A percentile compares a stretch with the other conserved stretches of the same genome.
Evolutionary conservation across 2,329 filamentous ascomycete species (phyloP).

Genomic region (Calycina marina): DNA sequence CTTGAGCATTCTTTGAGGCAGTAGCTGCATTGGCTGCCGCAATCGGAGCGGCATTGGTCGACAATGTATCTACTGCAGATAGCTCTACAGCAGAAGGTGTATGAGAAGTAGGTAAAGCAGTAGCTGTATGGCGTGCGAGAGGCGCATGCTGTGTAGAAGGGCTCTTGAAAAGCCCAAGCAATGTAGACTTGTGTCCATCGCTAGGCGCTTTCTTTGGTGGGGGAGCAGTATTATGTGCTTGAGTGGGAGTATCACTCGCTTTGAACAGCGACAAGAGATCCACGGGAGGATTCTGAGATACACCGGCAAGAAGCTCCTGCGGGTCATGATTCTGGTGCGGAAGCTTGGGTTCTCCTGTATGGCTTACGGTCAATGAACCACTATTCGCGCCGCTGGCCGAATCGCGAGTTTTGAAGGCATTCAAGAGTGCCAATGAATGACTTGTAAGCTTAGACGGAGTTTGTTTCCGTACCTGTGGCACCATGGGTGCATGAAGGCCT

Average conservation of each 20-base stretch:
- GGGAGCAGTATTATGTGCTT: slow-evolving; percentile 7
- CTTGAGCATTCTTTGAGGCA: slow-evolving; percentile 5
- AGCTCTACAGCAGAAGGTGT: slow-evolving; percentile 21
- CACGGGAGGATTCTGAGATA: slow-evolving; percentile 5
- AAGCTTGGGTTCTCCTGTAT: slow-evolving; percentile 2
- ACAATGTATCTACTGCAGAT: slow-evolving; percentile 18
- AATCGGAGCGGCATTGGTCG: slow-evolving; percentile 7
- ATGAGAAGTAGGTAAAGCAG: slow-evolving; percentile 13
- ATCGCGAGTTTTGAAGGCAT: slow-evolving; percentile 27
- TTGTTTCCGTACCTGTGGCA: slow-evolving; percentile 13
- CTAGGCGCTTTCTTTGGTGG: slow-evolving; percentile 13
- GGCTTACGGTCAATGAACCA: slow-evolving; percentile 1
- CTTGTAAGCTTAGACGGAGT: slow-evolving; percentile 24
- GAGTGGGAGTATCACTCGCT: slow-evolving; percentile 4
- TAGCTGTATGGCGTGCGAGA: slow-evolving; percentile 8
- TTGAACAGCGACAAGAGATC: slow-evolving; percentile 2
- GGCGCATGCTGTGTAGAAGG: slow-evolving; percentile 11
- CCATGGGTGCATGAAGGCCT: slow-evolving; percentile 16
- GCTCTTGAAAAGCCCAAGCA: slow-evolving; percentile 21
- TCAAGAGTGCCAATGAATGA: slow-evolving; percentile 30
- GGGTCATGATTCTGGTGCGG: no score
- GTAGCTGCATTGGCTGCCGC: slow-evolving; percentile 5
- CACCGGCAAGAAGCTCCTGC: slow-evolving; percentile 19
- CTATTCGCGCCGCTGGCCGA: slow-evolving; percentile 5
- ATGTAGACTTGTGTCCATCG: slow-evolving; percentile 17